Base-by-base conservation (phyloP, 176 grass and related monocot genomes). In the Pontederia crassipes region DNA sequence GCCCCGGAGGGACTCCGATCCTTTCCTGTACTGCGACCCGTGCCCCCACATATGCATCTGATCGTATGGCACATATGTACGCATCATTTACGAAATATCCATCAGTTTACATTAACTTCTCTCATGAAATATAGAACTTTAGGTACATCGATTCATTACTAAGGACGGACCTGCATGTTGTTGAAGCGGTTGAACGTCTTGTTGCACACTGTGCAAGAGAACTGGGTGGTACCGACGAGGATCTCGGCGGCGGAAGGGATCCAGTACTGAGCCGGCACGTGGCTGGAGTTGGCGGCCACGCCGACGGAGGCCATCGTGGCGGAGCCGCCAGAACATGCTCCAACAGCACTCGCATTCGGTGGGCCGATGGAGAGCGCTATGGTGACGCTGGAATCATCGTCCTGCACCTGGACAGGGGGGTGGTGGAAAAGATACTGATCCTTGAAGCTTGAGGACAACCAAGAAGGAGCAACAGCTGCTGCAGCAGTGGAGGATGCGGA, bases 1-100 rank as follows among this genome's bases (percentile, higher is more conserved):
- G 0, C 66, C 66, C 0, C 66, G 51, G 52, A 68, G 52, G 14
- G 66, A 68, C 29, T 68, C 66, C n/a, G 66, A 68, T 13, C 66
- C 66, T 15, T 52, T 51, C 66, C 66, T 28, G 29, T 68, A 68
- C 52, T 68, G 66, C 66, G 66, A 68, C 13, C 66, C 66, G 66
- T 68, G 66, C 32, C 66, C 66, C 66, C 66, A 68, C 66, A 68
- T 68, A 45, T 68, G 66, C 66, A 68, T 68, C 66, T 68, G 32
- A 10, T 17, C 8, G 10, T 7, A 50, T 9, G 9, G 12, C 11
- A 65, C 28, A 16, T 15, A n/a, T 20, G 10, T 24, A 24, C 20
- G 32, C 32, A 40, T 40, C 32, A 40, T 40, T 40, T 40, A 40
- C 6, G 3, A 10, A 54, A 9, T 17, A n/a, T 29, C 18, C 1